Evolutionary conservation across 2,329 filamentous ascomycete species (phyloP).

Genomic region (Pseudocercospora cruenta): DNA sequence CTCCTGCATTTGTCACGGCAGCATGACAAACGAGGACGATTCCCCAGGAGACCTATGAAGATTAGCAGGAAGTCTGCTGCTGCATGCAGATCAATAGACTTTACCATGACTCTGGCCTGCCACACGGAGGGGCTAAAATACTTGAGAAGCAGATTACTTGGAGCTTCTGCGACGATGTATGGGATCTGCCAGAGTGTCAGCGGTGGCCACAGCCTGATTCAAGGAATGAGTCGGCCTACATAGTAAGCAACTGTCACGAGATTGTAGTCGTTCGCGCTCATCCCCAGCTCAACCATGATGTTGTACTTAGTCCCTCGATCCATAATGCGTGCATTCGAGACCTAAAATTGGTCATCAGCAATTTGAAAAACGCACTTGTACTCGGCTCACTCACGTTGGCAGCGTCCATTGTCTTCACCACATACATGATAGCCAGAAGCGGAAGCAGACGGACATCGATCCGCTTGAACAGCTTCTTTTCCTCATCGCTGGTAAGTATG

Average conservation of each 20-base stretch:
- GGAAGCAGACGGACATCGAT: conserved; percentile 51
- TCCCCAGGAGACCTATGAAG: conserved; percentile 2
- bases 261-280: conserved; percentile 40
- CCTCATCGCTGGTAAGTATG: conserved; percentile 43
- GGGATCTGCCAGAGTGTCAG: conserved; percentile 27
- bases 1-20: conserved; percentile 4
- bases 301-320: conserved; percentile 38
- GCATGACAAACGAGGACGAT: conserved; percentile 16
- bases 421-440: conserved; percentile 41
- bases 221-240: neutral
- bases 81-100: neutral
- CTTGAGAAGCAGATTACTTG: conserved; percentile 20
- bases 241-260: conserved; percentile 44
- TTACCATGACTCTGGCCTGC: conserved; percentile 19
- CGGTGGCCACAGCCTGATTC: neutral
- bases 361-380: neutral
- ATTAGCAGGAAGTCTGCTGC: neutral
- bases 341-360: neutral
- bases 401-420: conserved; percentile 40
- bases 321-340: conserved; percentile 44
- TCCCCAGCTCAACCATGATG: conserved; percentile 32
- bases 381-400: conserved; percentile 31
- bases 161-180: conserved; percentile 24
- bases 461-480: conserved; percentile 49
- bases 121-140: conserved; percentile 19